These are phyloP conservation scores for Citrus australasica DNA, from an alignment of 345 rosid species.

Conservation along the genomic window DNA sequence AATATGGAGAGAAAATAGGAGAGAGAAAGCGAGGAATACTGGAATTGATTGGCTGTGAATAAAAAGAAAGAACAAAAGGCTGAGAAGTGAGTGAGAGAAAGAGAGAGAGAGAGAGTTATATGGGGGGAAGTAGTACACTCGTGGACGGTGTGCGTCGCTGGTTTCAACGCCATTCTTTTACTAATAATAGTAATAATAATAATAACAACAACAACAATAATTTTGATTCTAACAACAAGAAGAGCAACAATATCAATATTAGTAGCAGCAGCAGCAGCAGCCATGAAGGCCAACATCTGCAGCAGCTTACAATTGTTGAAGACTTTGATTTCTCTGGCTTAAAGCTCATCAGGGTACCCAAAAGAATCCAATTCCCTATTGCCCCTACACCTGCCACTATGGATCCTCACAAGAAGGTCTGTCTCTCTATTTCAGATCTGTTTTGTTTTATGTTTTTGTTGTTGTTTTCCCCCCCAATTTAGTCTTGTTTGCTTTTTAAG, in stretches of 20 bases:
- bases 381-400: slow-evolving; percentile 27
- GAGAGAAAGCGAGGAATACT: slow-evolving; percentile 23
- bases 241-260: background rate
- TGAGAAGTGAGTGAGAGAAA: no score
- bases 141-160: slow-evolving; percentile 91
- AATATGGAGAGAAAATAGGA: slow-evolving; percentile 11
- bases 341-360: slow-evolving; percentile 51
- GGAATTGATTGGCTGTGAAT: slow-evolving; percentile 28
- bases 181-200: background rate
- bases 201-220: background rate
- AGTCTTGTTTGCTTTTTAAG: background rate
- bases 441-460: background rate
- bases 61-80: background rate
- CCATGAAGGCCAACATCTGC: background rate
- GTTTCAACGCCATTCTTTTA: slow-evolving; percentile 62
- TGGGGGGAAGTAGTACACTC: slow-evolving; percentile 75
- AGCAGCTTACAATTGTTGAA: slow-evolving; percentile 24
- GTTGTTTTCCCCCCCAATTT: no score
- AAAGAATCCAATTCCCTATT: slow-evolving; percentile 32
- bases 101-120: slow-evolving; percentile 21
- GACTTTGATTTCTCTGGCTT: slow-evolving; percentile 56
- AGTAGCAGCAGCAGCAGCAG: background rate
- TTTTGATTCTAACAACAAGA: background rate
- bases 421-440: background rate
- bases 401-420: slow-evolving; percentile 85